These are phyloP conservation scores for Phytopythium delawarense DNA, from an alignment of 352 stramenopile species.

Conservation along the genomic window DNA sequence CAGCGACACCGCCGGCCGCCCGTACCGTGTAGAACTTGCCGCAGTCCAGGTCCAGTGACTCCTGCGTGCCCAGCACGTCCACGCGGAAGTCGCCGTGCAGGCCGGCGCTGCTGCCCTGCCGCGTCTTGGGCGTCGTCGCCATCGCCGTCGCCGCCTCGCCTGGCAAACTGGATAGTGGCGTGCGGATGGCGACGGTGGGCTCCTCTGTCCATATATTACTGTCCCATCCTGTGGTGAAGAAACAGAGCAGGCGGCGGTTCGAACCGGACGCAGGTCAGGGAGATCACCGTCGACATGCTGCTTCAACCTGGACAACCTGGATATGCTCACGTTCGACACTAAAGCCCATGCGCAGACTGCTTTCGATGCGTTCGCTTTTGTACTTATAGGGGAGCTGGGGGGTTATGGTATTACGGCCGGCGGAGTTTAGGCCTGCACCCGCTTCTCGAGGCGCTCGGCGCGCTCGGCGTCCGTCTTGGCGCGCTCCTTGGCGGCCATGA, in stretches of 20 bases:
- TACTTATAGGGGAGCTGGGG: conserved; percentile 4
- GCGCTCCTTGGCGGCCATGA: conserved; percentile 69
- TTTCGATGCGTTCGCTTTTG: background rate
- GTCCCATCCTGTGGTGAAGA: background rate
- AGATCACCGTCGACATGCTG: background rate
- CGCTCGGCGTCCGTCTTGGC: conserved; percentile 14
- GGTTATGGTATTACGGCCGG: background rate
- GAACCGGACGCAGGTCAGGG: background rate
- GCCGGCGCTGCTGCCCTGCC: conserved; percentile 18
- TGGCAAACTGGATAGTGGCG: conserved; percentile 1
- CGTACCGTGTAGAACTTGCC: conserved; percentile 83
- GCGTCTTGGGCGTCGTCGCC: conserved; percentile 7
- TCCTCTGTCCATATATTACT: background rate
- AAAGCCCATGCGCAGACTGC: background rate
- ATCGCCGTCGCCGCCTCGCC: background rate
- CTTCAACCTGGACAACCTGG: background rate
- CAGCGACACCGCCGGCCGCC: too few relatives aligned
- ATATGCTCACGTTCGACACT: too few relatives aligned
- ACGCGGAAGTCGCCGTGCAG: conserved; percentile 63
- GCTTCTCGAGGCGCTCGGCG: conserved; percentile 14
- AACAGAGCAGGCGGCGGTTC: background rate
- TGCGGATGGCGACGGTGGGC: background rate
- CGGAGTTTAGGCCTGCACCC: conserved; percentile 33
- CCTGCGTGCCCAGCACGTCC: conserved; percentile 72
- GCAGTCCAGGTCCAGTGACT: conserved; percentile 81